Percentiles rank a stretch among this genome's conserved stretches.
Evolutionary conservation across 1,284 basidiomycete species (phyloP).

Genomic region (Dichomitus squalens): DNA sequence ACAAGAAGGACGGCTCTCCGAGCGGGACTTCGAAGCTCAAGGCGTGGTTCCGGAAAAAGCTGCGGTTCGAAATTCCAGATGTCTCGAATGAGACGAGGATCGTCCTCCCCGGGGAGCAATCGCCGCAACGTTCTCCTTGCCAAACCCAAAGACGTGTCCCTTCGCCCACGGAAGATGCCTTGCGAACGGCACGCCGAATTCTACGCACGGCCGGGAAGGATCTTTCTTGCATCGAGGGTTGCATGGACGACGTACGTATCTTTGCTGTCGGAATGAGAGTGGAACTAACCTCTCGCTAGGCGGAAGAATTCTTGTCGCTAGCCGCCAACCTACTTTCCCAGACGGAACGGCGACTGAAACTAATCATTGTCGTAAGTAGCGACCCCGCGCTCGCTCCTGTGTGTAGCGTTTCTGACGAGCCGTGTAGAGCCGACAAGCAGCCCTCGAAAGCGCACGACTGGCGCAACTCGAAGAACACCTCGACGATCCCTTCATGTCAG

Average conservation of each 20-base stretch:
- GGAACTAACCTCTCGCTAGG: slow-evolving; percentile 34
- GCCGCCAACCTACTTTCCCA: slow-evolving; percentile 55
- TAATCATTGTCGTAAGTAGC: slow-evolving; percentile 49
- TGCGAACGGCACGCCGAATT: slow-evolving; percentile 30
- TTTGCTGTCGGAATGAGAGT: not conserved
- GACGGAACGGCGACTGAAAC: slow-evolving; percentile 39
- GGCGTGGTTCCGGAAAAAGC: slow-evolving; percentile 64
- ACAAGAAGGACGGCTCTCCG: slow-evolving; percentile 19
- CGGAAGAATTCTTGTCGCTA: slow-evolving; percentile 52
- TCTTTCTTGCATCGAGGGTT: slow-evolving; percentile 53
- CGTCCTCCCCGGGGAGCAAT: slow-evolving; percentile 3
- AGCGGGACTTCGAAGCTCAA: slow-evolving; percentile 51
- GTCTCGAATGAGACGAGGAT: slow-evolving; percentile 35
- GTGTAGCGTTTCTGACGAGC: not conserved
- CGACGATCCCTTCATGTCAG: slow-evolving; percentile 21
- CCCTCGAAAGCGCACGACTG: slow-evolving; percentile 24
- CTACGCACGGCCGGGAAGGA: slow-evolving; percentile 56
- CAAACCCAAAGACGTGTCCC: not conserved
- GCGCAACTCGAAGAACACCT: slow-evolving; percentile 18
- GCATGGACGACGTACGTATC: slow-evolving; percentile 42
- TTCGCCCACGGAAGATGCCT: not conserved
- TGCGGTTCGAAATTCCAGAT: slow-evolving; percentile 40
- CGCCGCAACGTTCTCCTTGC: slow-evolving; percentile 5
- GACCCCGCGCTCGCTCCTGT: slow-evolving; percentile 1
- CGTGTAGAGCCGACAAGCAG: slow-evolving; percentile 25